Evolutionary conservation across 2,329 filamentous ascomycete species (phyloP), one percentile per base, ranked within the genome.

Genomic region (Trichoderma atrobrunneum): DNA sequence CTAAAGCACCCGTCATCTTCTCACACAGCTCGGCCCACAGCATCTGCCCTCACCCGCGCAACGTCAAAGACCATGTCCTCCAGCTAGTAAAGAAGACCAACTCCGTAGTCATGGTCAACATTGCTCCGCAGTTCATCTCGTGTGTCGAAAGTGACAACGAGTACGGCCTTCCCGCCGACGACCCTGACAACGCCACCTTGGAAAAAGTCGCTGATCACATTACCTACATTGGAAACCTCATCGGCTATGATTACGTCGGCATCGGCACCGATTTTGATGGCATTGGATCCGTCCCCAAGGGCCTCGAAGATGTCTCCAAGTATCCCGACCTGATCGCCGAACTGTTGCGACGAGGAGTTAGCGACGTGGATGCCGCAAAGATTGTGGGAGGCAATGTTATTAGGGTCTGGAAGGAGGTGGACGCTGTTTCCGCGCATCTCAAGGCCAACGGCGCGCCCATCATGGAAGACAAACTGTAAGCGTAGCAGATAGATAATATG

Each of bases 221-320:
- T 73, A 86, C 89, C 74, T 87, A 98, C 78, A 95, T 98, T 75
- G 95, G 93, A 3, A 85, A 92, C 60, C 83, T 92, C 36, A 93
- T 97, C 73, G 95, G 95, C 3, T 98, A 92, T 76, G 92, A 95
- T 54, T 88, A 97, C 79, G 94, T 98, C 18, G 95, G 95, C 0
- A 82, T 98, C 21, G 95, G 95, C 0, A 94, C 92, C 67, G 95
- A 98, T 80, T 98, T 95, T 79, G 95, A 98, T 79, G 95, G 89
- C 10, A 95, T 95, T 71, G 78, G 80, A 1, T 80, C 76, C 1
- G 90, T 90, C 5, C 94, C 95, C 0, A 79, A 84, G 69, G 95
- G 95, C 0, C 81, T 98, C 62, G 93, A 96, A 48, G 94, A 97
- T 80, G 94, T 97, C 7, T 90, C 91, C 63, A 93, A 93, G 79